Evolutionary conservation across 2,329 filamentous ascomycete species (phyloP).

Genomic region (Coleophoma cylindrospora): DNA sequence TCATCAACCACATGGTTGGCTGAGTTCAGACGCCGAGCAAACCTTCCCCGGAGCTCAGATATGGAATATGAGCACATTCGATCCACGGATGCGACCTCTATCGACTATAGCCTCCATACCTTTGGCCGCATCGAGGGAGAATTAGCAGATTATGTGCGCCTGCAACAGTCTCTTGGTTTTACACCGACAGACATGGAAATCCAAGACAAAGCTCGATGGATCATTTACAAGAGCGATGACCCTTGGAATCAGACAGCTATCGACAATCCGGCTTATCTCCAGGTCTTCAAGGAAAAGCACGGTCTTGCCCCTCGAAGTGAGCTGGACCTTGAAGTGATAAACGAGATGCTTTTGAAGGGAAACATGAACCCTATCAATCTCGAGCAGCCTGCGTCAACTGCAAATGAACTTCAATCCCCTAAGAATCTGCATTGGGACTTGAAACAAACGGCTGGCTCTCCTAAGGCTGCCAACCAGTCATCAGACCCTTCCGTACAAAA

Average conservation of each 20-base stretch:
- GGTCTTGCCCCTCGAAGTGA: conserved; percentile 16
- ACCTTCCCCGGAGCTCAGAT: conserved; percentile 52
- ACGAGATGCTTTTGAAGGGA: conserved; percentile 2
- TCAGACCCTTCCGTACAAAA: conserved; percentile 13
- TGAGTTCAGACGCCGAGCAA: conserved; percentile 49
- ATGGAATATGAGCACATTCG: conserved; percentile 42
- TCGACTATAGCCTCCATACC: conserved; percentile 56
- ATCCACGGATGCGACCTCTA: conserved; percentile 47
- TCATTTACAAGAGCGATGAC: conserved; percentile 58
- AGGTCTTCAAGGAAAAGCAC: conserved; percentile 38
- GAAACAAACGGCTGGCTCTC: conserved; percentile 2
- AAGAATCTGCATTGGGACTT: conserved; percentile 22
- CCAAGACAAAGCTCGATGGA: conserved; percentile 51
- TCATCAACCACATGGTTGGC: conserved; percentile 49
- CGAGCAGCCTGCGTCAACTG: neutral
- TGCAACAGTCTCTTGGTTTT: conserved; percentile 38
- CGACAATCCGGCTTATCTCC: conserved; percentile 49
- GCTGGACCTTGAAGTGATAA: conserved; percentile 11
- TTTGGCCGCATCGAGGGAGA: conserved; percentile 48
- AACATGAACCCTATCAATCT: neutral
- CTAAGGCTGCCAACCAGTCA: conserved; percentile 4
- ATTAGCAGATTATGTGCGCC: conserved; percentile 45
- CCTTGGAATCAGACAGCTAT: conserved; percentile 60
- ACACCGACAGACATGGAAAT: conserved; percentile 49
- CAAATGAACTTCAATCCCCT: conserved; percentile 7